Evolutionary conservation across 805 yeast genomes (phyloP).

Genomic region (Monosporozyma unispora): DNA sequence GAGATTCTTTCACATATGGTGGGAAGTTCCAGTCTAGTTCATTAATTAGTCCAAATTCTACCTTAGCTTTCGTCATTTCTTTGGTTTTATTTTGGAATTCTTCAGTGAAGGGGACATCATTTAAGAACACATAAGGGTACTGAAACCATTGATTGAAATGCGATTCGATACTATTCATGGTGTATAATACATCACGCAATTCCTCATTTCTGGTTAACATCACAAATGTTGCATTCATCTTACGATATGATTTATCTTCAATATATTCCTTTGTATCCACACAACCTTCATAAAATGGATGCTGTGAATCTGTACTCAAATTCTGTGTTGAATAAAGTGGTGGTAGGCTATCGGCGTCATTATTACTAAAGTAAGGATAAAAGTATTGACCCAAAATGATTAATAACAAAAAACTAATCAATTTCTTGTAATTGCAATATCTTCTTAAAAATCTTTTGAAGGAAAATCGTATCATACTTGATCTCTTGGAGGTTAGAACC

Average conservation of each 20-base stretch:
- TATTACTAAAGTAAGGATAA: neutral
- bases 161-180: constrained; percentile 68
- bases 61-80: constrained; percentile 46
- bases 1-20: neutral
- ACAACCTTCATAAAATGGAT: constrained; percentile 51
- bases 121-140: constrained; percentile 87
- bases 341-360: neutral
- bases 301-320: constrained; percentile 24
- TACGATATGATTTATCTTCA: constrained; percentile 20
- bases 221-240: constrained; percentile 78
- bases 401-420: neutral
- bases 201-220: constrained; percentile 79
- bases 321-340: constrained; percentile 11
- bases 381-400: neutral
- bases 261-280: constrained; percentile 35
- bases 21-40: constrained; percentile 65
- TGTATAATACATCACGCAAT: constrained; percentile 58
- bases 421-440: neutral
- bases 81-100: constrained; percentile 50
- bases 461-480: neutral
- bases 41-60: constrained; percentile 64
- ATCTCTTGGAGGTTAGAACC: neutral
- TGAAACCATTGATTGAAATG: constrained; percentile 91
- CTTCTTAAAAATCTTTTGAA: neutral
- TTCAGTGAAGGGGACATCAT: constrained; percentile 67